Percentiles rank a stretch among this genome's conserved stretches.
Evolutionary conservation across 495 filamentous ascomycete species (phyloP).

Genomic region (Penicillium malachiteum): DNA sequence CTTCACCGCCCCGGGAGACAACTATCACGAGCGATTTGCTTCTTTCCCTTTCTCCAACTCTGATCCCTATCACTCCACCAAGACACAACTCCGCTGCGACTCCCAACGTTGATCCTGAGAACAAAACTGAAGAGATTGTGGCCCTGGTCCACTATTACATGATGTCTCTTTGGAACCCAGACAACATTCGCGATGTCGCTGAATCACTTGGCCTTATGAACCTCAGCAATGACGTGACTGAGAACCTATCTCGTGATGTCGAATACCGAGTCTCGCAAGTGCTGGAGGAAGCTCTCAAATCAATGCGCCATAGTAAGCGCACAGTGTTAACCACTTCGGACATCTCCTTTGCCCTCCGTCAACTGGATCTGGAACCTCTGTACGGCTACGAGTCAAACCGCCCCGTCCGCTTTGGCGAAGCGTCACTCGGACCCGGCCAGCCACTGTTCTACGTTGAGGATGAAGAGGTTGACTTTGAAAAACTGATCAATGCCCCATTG

Average conservation of each 20-base stretch:
- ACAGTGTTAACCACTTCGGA: constrained; percentile 83
- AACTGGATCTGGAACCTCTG: constrained; percentile 88
- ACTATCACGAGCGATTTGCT: too few relatives aligned
- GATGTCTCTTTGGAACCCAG: constrained; percentile 85
- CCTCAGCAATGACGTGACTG: constrained; percentile 76
- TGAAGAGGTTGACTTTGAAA: constrained; percentile 98
- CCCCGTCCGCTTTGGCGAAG: constrained; percentile 87
- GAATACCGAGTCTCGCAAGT: constrained; percentile 93
- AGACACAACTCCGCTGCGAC: too few relatives aligned
- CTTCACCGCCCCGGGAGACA: too few relatives aligned
- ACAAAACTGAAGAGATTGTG: too few relatives aligned
- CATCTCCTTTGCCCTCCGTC: constrained; percentile 74
- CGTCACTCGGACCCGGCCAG: constrained; percentile 89
- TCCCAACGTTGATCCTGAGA: too few relatives aligned
- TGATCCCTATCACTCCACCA: too few relatives aligned
- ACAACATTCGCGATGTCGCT: constrained; percentile 91
- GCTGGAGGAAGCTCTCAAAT: constrained; percentile 87
- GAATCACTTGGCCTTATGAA: constrained; percentile 86
- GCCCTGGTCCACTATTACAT: constrained; percentile 5
- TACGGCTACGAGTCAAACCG: constrained; percentile 93
- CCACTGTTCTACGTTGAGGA: constrained; percentile 97
- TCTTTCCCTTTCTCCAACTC: too few relatives aligned
- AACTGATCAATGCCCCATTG: constrained; percentile 91
- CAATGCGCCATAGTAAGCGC: constrained; percentile 86
- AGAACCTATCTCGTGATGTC: constrained; percentile 85